Evolutionary conservation across 176 grass and related monocot species (phyloP).

Genomic region (Carex pumila): DNA sequence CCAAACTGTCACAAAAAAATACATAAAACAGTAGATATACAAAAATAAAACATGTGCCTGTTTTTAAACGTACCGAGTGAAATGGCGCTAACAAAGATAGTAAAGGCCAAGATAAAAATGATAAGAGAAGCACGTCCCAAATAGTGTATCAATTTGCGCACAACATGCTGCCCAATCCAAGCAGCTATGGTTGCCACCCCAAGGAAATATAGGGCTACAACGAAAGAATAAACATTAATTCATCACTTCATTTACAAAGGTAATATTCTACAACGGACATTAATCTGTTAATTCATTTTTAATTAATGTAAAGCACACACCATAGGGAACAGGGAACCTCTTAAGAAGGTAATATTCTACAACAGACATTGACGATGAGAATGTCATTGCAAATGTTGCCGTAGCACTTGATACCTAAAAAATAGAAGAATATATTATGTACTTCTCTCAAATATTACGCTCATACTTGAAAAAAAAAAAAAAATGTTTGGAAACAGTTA

Average conservation of each 20-base stretch:
- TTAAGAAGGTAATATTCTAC: conserved; percentile 88
- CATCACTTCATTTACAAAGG: no score
- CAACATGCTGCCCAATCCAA: conserved; percentile 54
- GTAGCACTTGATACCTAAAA: conserved; percentile 93
- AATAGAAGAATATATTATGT: neutral
- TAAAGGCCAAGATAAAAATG: conserved; percentile 87
- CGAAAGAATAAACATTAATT: neutral
- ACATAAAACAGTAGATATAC: neutral
- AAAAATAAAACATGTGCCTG: neutral
- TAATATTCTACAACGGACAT: no score
- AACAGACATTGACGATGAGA: conserved; percentile 91
- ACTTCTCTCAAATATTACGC: neutral
- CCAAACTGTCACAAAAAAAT: neutral
- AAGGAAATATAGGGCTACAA: conserved; percentile 57
- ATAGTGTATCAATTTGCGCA: conserved; percentile 64
- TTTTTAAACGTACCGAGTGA: conserved; percentile 44
- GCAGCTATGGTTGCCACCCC: conserved; percentile 60
- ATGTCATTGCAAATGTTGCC: conserved; percentile 92
- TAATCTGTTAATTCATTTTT: neutral
- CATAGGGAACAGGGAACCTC: conserved; percentile 75
- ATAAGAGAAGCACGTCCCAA: conserved; percentile 81
- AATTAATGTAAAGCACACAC: conserved; percentile 18
- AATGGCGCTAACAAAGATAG: conserved; percentile 77
- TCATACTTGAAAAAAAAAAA: neutral
- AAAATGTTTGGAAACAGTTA: neutral